phyloP scores from a whole-genome alignment of 83 land plant genomes.

The Picea mariana region DNA sequence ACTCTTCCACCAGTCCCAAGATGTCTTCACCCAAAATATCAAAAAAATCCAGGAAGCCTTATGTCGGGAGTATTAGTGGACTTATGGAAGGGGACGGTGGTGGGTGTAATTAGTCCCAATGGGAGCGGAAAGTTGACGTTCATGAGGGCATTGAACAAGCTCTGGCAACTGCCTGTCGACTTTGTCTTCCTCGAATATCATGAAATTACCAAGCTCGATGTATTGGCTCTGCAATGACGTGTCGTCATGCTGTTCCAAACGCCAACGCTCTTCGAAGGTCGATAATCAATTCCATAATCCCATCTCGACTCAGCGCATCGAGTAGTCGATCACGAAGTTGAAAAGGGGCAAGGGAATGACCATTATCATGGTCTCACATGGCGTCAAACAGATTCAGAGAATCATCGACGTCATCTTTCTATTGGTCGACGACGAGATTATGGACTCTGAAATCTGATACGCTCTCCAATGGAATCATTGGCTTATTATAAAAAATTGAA shows the following conservation, averaged over 20 bases:
- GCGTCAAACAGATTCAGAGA: conserved; percentile 85
- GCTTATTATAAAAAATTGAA: too few relatives aligned
- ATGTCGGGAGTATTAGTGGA: conserved; percentile 54
- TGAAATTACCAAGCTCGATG: conserved; percentile 71
- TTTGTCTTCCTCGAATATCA: conserved; percentile 76
- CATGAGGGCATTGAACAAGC: conserved; percentile 81
- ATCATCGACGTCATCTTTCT: conserved; percentile 82
- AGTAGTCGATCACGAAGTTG: conserved; percentile 65
- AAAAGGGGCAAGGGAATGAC: conserved; percentile 62
- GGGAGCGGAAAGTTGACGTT: conserved; percentile 96
- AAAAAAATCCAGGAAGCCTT: conserved; percentile 9
- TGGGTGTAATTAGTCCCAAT: conserved; percentile 31
- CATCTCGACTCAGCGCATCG: conserved; percentile 88
- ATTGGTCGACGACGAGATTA: conserved; percentile 75
- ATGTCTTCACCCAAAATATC: too few relatives aligned
- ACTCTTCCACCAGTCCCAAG: too few relatives aligned
- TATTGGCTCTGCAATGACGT: conserved; percentile 68
- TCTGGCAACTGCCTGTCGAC: conserved; percentile 86
- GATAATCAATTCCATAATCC: conserved; percentile 33
- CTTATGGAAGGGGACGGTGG: conserved; percentile 52
- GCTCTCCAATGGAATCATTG: conserved; percentile 36
- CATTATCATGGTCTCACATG: conserved; percentile 82
- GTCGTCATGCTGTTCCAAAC: conserved; percentile 96
- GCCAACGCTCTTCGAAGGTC: conserved; percentile 83
- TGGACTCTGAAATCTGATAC: conserved; percentile 65